Conservation (phyloP, 2,329 filamentous ascomycete genomes). For the Penicillium sp. region DNA sequence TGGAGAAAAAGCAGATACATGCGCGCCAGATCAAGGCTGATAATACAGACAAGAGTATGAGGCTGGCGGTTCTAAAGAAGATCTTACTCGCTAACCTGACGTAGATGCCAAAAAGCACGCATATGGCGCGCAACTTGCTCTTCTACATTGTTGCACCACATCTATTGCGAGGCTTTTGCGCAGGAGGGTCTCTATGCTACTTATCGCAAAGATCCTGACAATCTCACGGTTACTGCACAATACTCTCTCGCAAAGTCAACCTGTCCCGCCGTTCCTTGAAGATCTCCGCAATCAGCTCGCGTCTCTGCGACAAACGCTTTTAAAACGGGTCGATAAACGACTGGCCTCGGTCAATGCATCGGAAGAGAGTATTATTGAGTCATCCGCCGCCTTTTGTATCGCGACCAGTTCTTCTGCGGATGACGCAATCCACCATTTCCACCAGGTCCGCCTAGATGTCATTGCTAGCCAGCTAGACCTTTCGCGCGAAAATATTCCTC, state of each 20-base stretch:
- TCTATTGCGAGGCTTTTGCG: slow-evolving; percentile 51
- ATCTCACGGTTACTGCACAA: slow-evolving; percentile 70
- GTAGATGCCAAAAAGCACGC: slow-evolving; percentile 41
- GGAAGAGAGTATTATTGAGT: slow-evolving; percentile 56
- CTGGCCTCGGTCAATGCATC: slow-evolving; percentile 43
- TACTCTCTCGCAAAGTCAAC: slow-evolving; percentile 54
- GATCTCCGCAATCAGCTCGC: slow-evolving; percentile 59
- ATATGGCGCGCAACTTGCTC: slow-evolving; percentile 52
- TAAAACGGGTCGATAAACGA: slow-evolving; percentile 58
- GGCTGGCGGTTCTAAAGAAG: not conserved
- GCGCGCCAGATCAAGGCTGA: slow-evolving; percentile 46
- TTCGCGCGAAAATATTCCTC: slow-evolving; percentile 52
- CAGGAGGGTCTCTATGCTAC: slow-evolving; percentile 46
- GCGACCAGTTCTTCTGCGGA: slow-evolving; percentile 71
- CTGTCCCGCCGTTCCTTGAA: slow-evolving; percentile 52
- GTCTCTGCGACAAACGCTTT: slow-evolving; percentile 56
- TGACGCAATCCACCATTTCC: slow-evolving; percentile 73
- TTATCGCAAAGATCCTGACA: slow-evolving; percentile 66
- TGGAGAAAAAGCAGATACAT: slow-evolving; percentile 61
- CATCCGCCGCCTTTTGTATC: slow-evolving; percentile 75
- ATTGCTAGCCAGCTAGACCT: slow-evolving; percentile 57
- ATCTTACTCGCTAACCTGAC: slow-evolving; percentile 19
- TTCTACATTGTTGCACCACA: slow-evolving; percentile 53
- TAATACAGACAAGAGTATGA: slow-evolving; percentile 30
- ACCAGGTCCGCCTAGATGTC: slow-evolving; percentile 64